phyloP scores from a whole-genome alignment of 208 protist species.

The Leishmania aethiopica region DNA sequence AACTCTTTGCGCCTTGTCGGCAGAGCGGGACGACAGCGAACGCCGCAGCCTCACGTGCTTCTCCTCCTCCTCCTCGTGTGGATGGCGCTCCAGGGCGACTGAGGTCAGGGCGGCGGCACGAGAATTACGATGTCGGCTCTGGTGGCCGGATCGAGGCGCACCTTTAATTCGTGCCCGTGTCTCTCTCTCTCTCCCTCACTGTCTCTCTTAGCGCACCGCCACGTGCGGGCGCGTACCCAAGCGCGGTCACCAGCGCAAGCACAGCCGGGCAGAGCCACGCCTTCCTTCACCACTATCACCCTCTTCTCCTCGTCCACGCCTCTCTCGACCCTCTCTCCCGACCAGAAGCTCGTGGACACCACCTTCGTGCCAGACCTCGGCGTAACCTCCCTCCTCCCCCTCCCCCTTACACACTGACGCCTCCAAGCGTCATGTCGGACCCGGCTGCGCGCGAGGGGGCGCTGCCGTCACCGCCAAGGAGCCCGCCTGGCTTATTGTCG shows the following conservation, averaged over 20 bases:
- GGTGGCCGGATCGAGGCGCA: neutral
- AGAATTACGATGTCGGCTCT: neutral
- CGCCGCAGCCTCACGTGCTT: neutral
- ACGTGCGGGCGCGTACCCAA: neutral
- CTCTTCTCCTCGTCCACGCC: neutral
- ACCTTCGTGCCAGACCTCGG: neutral
- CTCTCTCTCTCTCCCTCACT: neutral
- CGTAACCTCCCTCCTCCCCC: no score
- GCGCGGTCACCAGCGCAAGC: neutral
- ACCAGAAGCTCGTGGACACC: neutral
- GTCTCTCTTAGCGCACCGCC: neutral
- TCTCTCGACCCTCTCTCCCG: neutral
- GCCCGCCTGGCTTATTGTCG: neutral
- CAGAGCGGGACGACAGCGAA: neutral
- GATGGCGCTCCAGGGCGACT: neutral
- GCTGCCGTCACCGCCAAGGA: neutral
- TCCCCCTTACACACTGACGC: neutral
- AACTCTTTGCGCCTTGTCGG: neutral
- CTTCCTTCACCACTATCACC: neutral
- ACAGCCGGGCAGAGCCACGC: neutral
- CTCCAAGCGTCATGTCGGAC: neutral
- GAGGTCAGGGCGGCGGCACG: neutral
- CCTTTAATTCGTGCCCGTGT: neutral
- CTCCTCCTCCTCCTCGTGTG: neutral
- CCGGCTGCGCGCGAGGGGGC: neutral